phyloP scores from a whole-genome alignment of 2,329 filamentous ascomycete genomes.

The Cercospora zeina region DNA sequence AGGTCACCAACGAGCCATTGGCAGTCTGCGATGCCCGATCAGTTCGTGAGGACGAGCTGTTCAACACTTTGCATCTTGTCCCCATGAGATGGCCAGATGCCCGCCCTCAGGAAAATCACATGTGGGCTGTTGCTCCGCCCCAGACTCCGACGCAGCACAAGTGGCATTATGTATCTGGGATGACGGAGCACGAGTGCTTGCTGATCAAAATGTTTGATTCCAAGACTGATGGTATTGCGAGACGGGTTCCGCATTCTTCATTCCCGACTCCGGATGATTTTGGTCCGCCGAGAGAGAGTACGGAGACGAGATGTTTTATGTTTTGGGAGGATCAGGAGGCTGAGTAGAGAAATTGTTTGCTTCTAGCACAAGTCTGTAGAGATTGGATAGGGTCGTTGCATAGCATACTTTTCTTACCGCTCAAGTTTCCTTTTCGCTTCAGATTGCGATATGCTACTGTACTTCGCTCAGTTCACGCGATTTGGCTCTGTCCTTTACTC shows the following conservation, averaged over 20 bases:
- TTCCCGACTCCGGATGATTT: constrained; percentile 15
- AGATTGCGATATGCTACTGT: too few species aligned
- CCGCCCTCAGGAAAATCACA: constrained; percentile 4
- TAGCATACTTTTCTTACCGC: too few species aligned
- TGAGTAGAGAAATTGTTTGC: not conserved
- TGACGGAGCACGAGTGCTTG: constrained; percentile 11
- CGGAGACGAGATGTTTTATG: constrained; percentile 16
- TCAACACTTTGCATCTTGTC: constrained; percentile 20
- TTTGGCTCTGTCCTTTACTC: too few species aligned
- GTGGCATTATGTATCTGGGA: constrained; percentile 17
- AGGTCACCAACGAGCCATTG: constrained; percentile 16
- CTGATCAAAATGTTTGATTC: constrained; percentile 19
- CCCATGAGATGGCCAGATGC: constrained; percentile 13
- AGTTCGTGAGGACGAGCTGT: constrained; percentile 16
- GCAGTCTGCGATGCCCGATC: constrained; percentile 16
- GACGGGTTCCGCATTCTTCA: constrained; percentile 13
- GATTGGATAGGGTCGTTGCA: too few species aligned
- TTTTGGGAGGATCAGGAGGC: constrained; percentile 17
- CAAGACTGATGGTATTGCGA: constrained; percentile 10
- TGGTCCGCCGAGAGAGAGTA: constrained; percentile 12
- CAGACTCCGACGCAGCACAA: constrained; percentile 15
- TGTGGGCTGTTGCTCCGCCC: constrained; percentile 10
- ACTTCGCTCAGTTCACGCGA: too few species aligned
- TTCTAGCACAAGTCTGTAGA: too few species aligned
- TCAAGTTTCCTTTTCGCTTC: too few species aligned